These are phyloP conservation scores for Didymosphaeria variabile DNA, from an alignment of 2,329 filamentous ascomycete species.

Conservation along the genomic window DNA sequence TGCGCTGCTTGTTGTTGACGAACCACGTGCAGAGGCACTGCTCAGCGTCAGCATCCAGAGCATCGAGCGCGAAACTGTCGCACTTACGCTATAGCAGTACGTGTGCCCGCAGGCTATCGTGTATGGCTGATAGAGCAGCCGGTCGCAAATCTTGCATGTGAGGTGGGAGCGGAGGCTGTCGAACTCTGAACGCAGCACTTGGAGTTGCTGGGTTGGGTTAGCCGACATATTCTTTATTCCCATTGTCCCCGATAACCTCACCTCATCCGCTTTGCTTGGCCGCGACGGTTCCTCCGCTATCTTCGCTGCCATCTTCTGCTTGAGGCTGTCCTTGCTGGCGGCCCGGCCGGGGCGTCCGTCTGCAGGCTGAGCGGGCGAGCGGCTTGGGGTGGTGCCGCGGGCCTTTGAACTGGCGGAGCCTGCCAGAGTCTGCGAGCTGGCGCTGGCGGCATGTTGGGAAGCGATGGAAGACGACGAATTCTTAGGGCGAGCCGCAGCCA, in stretches of 20 bases:
- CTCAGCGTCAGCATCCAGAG: slow-evolving; percentile 31
- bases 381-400: slow-evolving; percentile 41
- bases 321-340: slow-evolving; percentile 51
- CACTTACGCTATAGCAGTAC: slow-evolving; percentile 72
- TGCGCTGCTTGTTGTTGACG: slow-evolving; percentile 62
- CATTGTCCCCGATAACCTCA: slow-evolving; percentile 16
- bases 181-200: slow-evolving; percentile 60
- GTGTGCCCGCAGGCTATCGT: slow-evolving; percentile 74
- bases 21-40: slow-evolving; percentile 68
- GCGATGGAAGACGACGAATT: slow-evolving; percentile 41
- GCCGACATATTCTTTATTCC: slow-evolving; percentile 23
- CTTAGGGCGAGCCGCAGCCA: slow-evolving; percentile 38
- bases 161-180: slow-evolving; percentile 68
- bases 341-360: slow-evolving; percentile 41
- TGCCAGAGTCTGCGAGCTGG: slow-evolving; percentile 29
- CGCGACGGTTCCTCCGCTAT: slow-evolving; percentile 43
- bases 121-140: slow-evolving; percentile 74
- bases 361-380: slow-evolving; percentile 39
- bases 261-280: slow-evolving; percentile 49
- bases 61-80: slow-evolving; percentile 23
- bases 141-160: slow-evolving; percentile 74
- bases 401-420: slow-evolving; percentile 31
- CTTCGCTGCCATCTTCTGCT: slow-evolving; percentile 46
- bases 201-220: slow-evolving; percentile 49
- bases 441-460: slow-evolving; percentile 32